These are phyloP conservation scores for Rosa multiflora DNA, from an alignment of 306 rosid genomes.

Conservation along the genomic window DNA sequence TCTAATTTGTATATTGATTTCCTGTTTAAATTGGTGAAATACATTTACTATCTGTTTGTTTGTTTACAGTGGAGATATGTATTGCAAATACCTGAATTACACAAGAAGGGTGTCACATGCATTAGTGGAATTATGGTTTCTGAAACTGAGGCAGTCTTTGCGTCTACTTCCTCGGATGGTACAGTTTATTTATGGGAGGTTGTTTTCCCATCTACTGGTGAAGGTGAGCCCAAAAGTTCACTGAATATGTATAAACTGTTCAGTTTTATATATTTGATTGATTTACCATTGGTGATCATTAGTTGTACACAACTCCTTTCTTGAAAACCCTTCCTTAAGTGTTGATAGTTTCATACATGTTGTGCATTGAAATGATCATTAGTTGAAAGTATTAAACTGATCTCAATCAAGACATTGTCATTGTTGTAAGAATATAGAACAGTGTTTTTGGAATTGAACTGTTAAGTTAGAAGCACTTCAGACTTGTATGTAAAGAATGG, in stretches of 20 bases:
- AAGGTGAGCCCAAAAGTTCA: slow-evolving; percentile 46
- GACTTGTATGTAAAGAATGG: background rate
- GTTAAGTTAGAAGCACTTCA: background rate
- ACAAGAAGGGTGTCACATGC: slow-evolving; percentile 96
- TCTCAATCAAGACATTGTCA: background rate
- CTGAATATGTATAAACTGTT: slow-evolving; percentile 1
- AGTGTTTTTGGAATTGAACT: background rate
- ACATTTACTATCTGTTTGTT: background rate
- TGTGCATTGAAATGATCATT: background rate
- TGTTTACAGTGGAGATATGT: slow-evolving; percentile 74
- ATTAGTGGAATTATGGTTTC: slow-evolving; percentile 76
- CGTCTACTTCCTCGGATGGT: slow-evolving; percentile 87
- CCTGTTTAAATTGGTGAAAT: slow-evolving; percentile 16
- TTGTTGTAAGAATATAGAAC: background rate
- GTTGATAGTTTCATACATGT: background rate
- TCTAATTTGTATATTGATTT: slow-evolving; percentile 4
- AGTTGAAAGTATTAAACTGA: background rate
- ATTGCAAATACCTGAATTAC: slow-evolving; percentile 64
- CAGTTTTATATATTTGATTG: background rate
- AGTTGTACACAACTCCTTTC: background rate
- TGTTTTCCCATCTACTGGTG: slow-evolving; percentile 45
- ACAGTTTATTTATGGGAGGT: slow-evolving; percentile 66
- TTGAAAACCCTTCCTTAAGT: background rate
- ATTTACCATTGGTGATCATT: background rate
- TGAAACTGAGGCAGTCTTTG: slow-evolving; percentile 69